Evolutionary conservation across 257 asterid species (phyloP).

Genomic region (Echium plantagineum): DNA sequence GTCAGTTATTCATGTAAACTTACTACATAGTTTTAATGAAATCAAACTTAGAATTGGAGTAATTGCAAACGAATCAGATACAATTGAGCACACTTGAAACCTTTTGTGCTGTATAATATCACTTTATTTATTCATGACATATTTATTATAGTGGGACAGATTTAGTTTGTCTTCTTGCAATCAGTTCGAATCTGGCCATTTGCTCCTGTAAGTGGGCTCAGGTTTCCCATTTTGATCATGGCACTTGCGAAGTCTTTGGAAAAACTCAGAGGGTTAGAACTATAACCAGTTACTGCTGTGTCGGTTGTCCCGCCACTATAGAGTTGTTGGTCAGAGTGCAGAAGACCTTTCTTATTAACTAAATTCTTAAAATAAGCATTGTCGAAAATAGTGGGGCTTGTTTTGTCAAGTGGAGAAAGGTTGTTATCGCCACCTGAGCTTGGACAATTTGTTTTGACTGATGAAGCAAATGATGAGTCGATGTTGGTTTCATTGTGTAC

Average conservation of each 20-base stretch:
- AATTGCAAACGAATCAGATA: background rate
- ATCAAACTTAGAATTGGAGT: background rate
- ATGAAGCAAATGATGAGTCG: slow-evolving; percentile 38
- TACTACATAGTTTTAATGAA: background rate
- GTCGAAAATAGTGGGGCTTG: slow-evolving; percentile 37
- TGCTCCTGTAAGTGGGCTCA: slow-evolving; percentile 38
- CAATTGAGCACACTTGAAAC: background rate
- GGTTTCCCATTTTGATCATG: slow-evolving; percentile 49
- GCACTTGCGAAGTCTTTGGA: slow-evolving; percentile 40
- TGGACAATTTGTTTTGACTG: slow-evolving; percentile 43
- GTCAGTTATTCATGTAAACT: background rate
- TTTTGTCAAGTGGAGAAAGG: slow-evolving; percentile 33
- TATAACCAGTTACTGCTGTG: slow-evolving; percentile 28
- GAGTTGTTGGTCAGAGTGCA: slow-evolving; percentile 63
- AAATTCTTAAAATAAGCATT: slow-evolving; percentile 35
- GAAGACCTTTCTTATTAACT: slow-evolving; percentile 26
- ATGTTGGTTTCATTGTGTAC: slow-evolving; percentile 49
- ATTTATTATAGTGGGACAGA: background rate
- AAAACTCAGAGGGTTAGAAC: slow-evolving; percentile 19
- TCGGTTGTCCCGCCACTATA: slow-evolving; percentile 41
- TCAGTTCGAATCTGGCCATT: slow-evolving; percentile 39
- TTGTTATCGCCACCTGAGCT: slow-evolving; percentile 32
- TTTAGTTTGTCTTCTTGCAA: slow-evolving; percentile 41
- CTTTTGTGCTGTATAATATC: background rate
- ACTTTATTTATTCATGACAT: too few species aligned